Base-by-base conservation (phyloP, 371 early-diverging fungal genomes). In the Mortierella sp. region DNA sequence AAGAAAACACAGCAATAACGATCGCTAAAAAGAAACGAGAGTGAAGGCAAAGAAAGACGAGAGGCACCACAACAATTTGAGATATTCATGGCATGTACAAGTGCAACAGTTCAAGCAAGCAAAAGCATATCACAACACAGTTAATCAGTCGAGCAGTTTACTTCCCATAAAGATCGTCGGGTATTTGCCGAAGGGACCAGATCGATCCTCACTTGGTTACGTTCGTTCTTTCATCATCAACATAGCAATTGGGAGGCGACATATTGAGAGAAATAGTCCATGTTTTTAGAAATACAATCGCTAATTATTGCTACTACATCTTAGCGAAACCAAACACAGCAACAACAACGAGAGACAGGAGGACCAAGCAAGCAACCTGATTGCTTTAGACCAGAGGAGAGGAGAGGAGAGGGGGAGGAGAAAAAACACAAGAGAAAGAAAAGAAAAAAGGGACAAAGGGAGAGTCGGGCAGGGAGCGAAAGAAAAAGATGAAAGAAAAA, bases 281-380 rank as follows among this genome's bases (percentile, higher is more conserved):
- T 61, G 31, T 50, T 61, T 64, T 61, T 61, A 61, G 37, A 61
- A 61, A 61, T 61, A 61, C 61, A 61, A 31, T 31, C 19, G 31
- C 61, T 61, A 61, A 22, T 31, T 61, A 61, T 61, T 61, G 37
- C 61, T 61, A 61, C 61, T 34, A 61, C 61, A 48, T 16, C 2
- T 61, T 39, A 37, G 19, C 5, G 22, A 34, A 58, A 19, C 37
- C 34, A 61, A 61, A 50, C 29, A 76, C 26, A 63, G 73, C 64
- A 73, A 73, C 70, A 80, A 68, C 65, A 73, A 73, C 53, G 68
- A 77, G 64, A 65, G 64, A 68, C 68, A 73, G 66, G 66, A 47
- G 48, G 68, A 40, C 29, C 61, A 40, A 55, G 41, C 34, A 39
- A 55, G 1, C 41, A 67, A n/a, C n/a, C n/a, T n/a, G n/a, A n/a